phyloP scores from a whole-genome alignment of 2,329 filamentous ascomycete genomes.

The Pseudopithomyces maydicus region DNA sequence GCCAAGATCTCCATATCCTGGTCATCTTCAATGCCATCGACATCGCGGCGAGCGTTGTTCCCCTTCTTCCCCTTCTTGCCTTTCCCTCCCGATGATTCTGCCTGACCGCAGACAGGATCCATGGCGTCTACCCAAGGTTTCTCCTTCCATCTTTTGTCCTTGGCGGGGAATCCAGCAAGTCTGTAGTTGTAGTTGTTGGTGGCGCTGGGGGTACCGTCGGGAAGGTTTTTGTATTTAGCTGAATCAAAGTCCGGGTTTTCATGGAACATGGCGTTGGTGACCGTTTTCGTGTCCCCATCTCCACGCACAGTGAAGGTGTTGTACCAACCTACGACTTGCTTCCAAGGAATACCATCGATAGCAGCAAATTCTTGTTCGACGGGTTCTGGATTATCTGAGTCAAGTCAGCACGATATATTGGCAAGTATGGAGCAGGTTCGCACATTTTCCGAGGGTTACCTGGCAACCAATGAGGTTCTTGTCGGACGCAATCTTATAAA shows the following conservation, averaged over 20 bases:
- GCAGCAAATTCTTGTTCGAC: constrained; percentile 2
- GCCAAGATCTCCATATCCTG: not conserved
- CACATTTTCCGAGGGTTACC: not conserved
- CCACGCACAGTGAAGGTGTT: constrained; percentile 2
- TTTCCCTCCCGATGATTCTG: not conserved
- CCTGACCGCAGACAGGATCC: constrained; percentile 1
- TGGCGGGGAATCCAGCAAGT: constrained; percentile 2
- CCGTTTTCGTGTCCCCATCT: not conserved
- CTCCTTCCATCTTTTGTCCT: constrained; percentile 2
- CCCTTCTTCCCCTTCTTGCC: constrained; percentile 2
- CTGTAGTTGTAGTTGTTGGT: not conserved
- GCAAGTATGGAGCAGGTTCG: constrained; percentile 1
- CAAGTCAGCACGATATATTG: constrained; percentile 3
- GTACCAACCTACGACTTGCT: constrained; percentile 4
- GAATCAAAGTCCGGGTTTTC: constrained; percentile 1
- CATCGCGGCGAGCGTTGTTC: constrained; percentile 3
- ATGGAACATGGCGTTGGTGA: not conserved
- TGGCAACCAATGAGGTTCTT: constrained; percentile 4
- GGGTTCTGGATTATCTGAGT: constrained; percentile 5
- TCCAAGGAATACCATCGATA: constrained; percentile 2
- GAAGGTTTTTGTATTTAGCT: not conserved
- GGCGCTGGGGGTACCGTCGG: constrained; percentile 2
- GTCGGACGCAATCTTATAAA: constrained; percentile 7
- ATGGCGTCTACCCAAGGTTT: not conserved
- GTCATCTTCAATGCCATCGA: constrained; percentile 1